These are phyloP conservation scores for Ophiostoma montium DNA, from an alignment of 2,329 filamentous ascomycete genomes.

Conservation along the genomic window DNA sequence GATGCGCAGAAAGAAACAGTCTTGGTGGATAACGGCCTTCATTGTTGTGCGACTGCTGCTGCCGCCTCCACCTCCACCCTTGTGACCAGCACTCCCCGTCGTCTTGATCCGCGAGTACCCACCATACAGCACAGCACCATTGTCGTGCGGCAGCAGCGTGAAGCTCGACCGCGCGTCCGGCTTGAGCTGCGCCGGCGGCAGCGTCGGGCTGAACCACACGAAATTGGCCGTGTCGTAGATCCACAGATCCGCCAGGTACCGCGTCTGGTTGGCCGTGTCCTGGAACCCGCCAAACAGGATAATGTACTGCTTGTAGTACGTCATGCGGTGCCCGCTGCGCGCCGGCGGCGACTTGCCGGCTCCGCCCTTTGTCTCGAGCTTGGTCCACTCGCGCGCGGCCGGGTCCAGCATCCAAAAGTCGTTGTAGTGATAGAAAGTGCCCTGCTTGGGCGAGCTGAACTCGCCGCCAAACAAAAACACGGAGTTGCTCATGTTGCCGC, in stretches of 20 bases:
- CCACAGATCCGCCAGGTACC: slow-evolving; percentile 89
- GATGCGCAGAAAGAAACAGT: slow-evolving; percentile 85
- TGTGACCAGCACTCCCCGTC: slow-evolving; percentile 36
- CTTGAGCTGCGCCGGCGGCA: slow-evolving; percentile 69
- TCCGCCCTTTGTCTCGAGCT: slow-evolving; percentile 67
- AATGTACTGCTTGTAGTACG: slow-evolving; percentile 93
- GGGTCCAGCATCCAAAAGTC: slow-evolving; percentile 95
- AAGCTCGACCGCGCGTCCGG: slow-evolving; percentile 88
- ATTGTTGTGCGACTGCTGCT: slow-evolving; percentile 54
- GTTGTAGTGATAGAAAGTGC: slow-evolving; percentile 98
- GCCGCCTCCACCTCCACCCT: slow-evolving; percentile 31
- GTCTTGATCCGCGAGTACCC: slow-evolving; percentile 88
- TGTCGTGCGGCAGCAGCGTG: slow-evolving; percentile 78
- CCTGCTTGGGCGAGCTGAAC: slow-evolving; percentile 92
- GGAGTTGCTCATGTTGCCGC: slow-evolving; percentile 63
- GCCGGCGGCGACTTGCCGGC: slow-evolving; percentile 69
- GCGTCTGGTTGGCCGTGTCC: slow-evolving; percentile 88
- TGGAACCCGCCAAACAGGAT: slow-evolving; percentile 94
- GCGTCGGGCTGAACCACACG: slow-evolving; percentile 63
- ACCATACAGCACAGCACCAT: slow-evolving; percentile 79
- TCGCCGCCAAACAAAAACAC: slow-evolving; percentile 93
- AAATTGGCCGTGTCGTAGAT: slow-evolving; percentile 85
- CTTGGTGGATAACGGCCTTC: slow-evolving; percentile 82
- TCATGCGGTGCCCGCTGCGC: slow-evolving; percentile 88
- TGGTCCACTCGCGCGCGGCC: slow-evolving; percentile 73